These are phyloP conservation scores for Tilletia caries DNA, from an alignment of 1,284 basidiomycete species.

Conservation along the genomic window DNA sequence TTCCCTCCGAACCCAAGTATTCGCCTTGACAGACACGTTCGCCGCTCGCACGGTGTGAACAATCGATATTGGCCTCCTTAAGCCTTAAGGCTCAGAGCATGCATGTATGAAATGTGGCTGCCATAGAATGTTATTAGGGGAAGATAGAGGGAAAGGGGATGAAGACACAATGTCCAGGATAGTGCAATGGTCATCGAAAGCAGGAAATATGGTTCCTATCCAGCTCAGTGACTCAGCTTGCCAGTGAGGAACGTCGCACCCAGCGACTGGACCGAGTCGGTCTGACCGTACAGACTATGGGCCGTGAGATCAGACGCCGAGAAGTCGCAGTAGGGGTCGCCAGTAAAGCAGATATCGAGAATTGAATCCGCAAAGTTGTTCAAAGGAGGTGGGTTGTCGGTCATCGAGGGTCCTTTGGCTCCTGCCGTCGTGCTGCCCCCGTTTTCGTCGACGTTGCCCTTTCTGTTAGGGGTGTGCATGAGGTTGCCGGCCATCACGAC, in stretches of 20 bases:
- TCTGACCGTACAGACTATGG: background rate
- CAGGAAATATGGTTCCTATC: too few relatives aligned
- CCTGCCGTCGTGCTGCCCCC: background rate
- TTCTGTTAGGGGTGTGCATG: background rate
- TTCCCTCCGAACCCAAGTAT: too few relatives aligned
- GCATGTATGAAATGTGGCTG: too few relatives aligned
- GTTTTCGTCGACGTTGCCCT: slow-evolving; percentile 2
- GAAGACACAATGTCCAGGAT: too few relatives aligned
- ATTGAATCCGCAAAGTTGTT: background rate
- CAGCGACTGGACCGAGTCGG: background rate
- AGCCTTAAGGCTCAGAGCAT: too few relatives aligned
- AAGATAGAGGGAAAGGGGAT: too few relatives aligned
- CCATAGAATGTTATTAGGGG: too few relatives aligned
- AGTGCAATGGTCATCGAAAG: too few relatives aligned
- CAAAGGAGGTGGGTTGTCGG: background rate
- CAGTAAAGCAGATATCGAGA: background rate
- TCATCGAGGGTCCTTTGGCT: background rate
- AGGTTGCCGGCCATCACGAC: background rate
- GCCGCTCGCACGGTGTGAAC: too few relatives aligned
- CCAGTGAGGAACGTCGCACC: background rate
- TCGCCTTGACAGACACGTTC: too few relatives aligned
- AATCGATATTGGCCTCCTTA: too few relatives aligned
- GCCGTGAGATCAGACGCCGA: background rate
- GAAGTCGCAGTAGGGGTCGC: background rate
- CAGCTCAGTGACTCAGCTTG: background rate